Evolutionary conservation across 768 basidiomycete genomes (phyloP).

Genomic region (Hydnum rufescens): DNA sequence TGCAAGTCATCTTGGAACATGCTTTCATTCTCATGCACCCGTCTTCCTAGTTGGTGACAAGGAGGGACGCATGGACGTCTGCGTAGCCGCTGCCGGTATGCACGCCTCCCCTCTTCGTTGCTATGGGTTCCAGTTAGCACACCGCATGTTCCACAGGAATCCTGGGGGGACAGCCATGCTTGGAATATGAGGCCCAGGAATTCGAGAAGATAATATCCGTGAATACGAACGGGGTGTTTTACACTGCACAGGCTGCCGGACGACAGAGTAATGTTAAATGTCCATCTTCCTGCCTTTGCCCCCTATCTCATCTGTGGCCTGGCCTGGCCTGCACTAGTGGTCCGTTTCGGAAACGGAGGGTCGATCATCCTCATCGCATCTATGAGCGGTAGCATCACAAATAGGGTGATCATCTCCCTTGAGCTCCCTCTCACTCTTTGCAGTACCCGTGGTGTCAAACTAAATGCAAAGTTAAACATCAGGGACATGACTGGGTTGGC

Average conservation of each 20-base stretch:
- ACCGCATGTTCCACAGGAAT: slow-evolving; percentile 29
- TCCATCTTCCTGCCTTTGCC: neutral
- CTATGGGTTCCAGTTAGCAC: neutral
- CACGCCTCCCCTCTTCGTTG: neutral
- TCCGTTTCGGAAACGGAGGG: slow-evolving; percentile 23
- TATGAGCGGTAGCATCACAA: slow-evolving; percentile 50
- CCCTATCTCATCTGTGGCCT: too few species aligned
- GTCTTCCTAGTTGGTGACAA: slow-evolving; percentile 27
- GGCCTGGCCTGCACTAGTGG: too few species aligned
- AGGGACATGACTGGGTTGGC: slow-evolving; percentile 59
- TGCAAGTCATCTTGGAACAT: neutral
- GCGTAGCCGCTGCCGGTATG: slow-evolving; percentile 42
- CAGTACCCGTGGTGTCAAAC: neutral
- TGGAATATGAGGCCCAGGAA: slow-evolving; percentile 43
- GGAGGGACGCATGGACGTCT: slow-evolving; percentile 55
- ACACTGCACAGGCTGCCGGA: slow-evolving; percentile 41
- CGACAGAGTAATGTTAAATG: slow-evolving; percentile 20
- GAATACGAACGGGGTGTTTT: slow-evolving; percentile 42
- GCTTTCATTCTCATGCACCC: neutral
- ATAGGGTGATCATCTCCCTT: slow-evolving; percentile 28
- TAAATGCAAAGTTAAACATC: neutral
- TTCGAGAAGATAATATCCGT: slow-evolving; percentile 48
- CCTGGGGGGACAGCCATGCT: slow-evolving; percentile 22
- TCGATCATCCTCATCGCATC: slow-evolving; percentile 41
- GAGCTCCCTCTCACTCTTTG: neutral